These are phyloP conservation scores for Tremella yokohamensis DNA, from an alignment of 768 basidiomycete species.

Conservation along the genomic window DNA sequence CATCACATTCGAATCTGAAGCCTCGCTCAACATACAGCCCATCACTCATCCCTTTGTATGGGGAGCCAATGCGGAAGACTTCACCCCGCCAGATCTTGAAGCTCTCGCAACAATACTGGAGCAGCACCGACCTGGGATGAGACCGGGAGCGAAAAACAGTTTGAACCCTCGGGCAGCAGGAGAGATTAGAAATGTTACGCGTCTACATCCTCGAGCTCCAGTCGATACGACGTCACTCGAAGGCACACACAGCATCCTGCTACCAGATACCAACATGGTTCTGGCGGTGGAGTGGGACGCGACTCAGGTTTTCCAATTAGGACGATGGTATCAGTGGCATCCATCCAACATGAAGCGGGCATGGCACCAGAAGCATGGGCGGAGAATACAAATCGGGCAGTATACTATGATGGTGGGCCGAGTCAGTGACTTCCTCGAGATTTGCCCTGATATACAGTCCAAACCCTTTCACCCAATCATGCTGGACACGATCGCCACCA, in stretches of 20 bases:
- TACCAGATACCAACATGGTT: conserved; percentile 22
- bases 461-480: conserved; percentile 28
- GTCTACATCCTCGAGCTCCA: neutral
- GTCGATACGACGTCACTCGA: neutral
- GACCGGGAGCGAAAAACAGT: neutral
- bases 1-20: neutral
- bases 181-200: neutral
- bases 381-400: conserved; percentile 18
- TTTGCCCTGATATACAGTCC: conserved; percentile 12
- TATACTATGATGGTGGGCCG: conserved; percentile 15
- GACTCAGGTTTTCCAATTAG: conserved; percentile 10
- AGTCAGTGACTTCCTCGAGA: neutral
- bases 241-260: conserved; percentile 10
- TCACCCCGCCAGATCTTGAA: conserved; percentile 18
- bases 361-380: neutral
- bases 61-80: conserved; percentile 15
- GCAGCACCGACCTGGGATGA: neutral
- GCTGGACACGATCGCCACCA: conserved; percentile 22
- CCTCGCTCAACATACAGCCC: conserved; percentile 12
- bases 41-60: conserved; percentile 28
- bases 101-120: conserved; percentile 9
- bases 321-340: conserved; percentile 15
- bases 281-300: conserved; percentile 30
- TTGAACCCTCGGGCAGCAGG: neutral
- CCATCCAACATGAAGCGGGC: conserved; percentile 10